Evolutionary conservation across 768 basidiomycete species (phyloP), one percentile per base, ranked within the genome.

Genomic region (Tremella yokohamensis): DNA sequence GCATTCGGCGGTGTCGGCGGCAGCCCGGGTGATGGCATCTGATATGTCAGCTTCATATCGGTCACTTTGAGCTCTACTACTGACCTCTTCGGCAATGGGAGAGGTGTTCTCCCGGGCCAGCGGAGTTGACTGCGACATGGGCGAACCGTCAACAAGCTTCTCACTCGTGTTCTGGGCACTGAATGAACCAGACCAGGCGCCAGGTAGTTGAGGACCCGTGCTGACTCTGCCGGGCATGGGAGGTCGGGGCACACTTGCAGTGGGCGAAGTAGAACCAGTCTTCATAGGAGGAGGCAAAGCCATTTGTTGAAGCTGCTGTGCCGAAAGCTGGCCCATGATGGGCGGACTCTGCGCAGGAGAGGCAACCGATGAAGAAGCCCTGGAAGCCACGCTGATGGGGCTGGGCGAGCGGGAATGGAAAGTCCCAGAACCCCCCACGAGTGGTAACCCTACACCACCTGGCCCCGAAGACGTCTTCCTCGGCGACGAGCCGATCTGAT

Each of bases 131-230:
- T 15, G n/a, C 48, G 42, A 22, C 42, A 18, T 18, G 22, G 42
- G 42, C 22, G 22, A n/a, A 45, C 22, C 42, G 15, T 45, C 22
- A 4, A 8, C 22, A n/a, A 45, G 18, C 15, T 45, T 22, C n/a
- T 45, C 42, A 8, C 42, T 22, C 9, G 26, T 8, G 16, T 16
- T 8, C 45, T 52, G 24, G 45, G 48, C 8, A 56, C 52, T 45
- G 42, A 45, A 45, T 15, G 42, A 45, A 34, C 60, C 60, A 13
- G 62, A 39, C 68, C 68, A 73, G 15, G 64, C 71, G 8, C 71
- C 71, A 11, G 72, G 72, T 15, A 70, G 40, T 29, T 66, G 61
- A 11, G 61, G 62, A n/a, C 72, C 72, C 11, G 72, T 70, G 48
- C 69, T 70, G 39, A 67, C 63, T 20, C 72, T 42, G 9, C 49